phyloP scores from a whole-genome alignment of 306 rosid genomes.

The Rosa chinensis region DNA sequence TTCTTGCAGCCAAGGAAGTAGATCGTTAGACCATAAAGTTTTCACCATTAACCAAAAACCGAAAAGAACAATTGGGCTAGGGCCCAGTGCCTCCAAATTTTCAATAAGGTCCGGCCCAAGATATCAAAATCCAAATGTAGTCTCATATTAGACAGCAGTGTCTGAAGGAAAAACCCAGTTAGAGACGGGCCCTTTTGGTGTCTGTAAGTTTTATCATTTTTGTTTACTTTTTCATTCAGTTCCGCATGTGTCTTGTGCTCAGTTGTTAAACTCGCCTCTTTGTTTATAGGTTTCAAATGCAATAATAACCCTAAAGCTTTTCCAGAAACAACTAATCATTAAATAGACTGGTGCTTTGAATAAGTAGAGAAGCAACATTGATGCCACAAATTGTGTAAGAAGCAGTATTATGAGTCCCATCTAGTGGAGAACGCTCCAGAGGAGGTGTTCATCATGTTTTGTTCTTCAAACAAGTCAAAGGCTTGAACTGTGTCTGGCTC shows the following conservation, averaged over 20 bases:
- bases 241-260: too few relatives aligned
- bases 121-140: neutral
- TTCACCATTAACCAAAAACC: too few relatives aligned
- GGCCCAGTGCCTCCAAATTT: neutral
- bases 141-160: neutral
- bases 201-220: neutral
- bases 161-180: neutral
- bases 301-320: neutral
- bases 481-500: neutral
- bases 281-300: neutral
- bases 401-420: neutral
- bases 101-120: neutral
- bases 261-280: neutral
- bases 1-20: too few relatives aligned
- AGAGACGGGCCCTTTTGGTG: too few relatives aligned
- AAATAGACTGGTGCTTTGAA: neutral
- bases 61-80: neutral
- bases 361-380: slow-evolving; percentile 11
- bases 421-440: neutral
- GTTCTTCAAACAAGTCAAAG: neutral
- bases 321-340: neutral
- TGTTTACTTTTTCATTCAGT: too few relatives aligned
- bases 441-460: neutral
- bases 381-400: slow-evolving; percentile 11
- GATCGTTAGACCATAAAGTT: too few relatives aligned